A percentile compares a stretch with the other conserved stretches of the same genome.
Evolutionary conservation across 1,284 basidiomycete species (phyloP).

Genomic region (Apiotrichum veenhuisii): DNA sequence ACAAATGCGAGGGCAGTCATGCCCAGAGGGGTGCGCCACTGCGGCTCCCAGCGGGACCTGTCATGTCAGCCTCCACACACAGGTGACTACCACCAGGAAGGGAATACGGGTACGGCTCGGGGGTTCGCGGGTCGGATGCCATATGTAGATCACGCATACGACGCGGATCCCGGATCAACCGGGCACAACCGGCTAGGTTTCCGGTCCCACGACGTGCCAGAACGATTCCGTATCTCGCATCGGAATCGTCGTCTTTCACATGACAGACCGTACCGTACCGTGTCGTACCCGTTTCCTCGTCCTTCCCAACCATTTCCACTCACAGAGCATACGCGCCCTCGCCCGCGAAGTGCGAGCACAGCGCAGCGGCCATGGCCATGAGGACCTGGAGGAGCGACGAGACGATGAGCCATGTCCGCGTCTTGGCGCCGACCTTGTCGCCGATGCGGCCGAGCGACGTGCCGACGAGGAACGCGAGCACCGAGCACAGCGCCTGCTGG

Average conservation of each 20-base stretch:
- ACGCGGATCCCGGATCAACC: no score
- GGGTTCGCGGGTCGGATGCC: not conserved
- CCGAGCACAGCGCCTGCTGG: conserved; percentile 71
- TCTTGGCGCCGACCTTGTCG: conserved; percentile 61
- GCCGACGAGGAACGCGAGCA: conserved; percentile 62
- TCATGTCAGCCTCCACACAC: conserved; percentile 1
- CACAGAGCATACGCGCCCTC: conserved; percentile 51
- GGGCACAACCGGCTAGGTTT: no score
- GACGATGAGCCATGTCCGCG: conserved; percentile 67
- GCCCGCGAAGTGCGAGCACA: conserved; percentile 60
- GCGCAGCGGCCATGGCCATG: conserved; percentile 67
- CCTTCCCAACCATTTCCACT: no score
- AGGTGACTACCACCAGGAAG: not conserved
- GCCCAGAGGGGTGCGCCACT: conserved; percentile 64
- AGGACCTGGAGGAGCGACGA: conserved; percentile 71
- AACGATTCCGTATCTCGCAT: no score
- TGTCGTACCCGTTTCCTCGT: no score
- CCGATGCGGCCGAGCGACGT: conserved; percentile 49
- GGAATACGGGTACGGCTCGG: not conserved
- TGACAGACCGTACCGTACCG: no score
- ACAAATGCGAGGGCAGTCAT: conserved; percentile 74
- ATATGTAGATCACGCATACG: no score
- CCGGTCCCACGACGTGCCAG: no score
- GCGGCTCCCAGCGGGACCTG: conserved; percentile 53
- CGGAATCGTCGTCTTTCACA: no score